A percentile compares a stretch with the other conserved stretches of the same genome.
These are phyloP conservation scores for Physcia stellaris DNA, from an alignment of 495 filamentous ascomycete genomes.

Conservation along the genomic window DNA sequence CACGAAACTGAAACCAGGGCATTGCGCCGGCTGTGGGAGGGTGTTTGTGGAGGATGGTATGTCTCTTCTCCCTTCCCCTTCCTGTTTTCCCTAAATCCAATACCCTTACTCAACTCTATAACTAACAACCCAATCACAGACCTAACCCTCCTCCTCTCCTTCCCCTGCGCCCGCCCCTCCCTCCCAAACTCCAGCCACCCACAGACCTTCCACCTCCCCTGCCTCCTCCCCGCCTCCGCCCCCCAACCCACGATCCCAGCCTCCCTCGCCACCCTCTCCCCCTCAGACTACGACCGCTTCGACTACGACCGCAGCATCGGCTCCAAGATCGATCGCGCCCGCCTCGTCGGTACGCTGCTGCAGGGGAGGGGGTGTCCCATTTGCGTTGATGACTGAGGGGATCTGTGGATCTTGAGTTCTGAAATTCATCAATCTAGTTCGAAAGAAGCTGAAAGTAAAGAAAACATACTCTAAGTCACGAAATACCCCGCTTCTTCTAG, in stretches of 20 bases:
- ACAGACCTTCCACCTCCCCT: constrained; percentile 77
- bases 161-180: too few species aligned
- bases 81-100: constrained; percentile 2
- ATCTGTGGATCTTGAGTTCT: too few species aligned
- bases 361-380: neutral
- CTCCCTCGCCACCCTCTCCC: constrained; percentile 11
- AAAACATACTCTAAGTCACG: too few species aligned
- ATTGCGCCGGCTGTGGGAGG: constrained; percentile 51
- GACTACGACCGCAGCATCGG: constrained; percentile 13
- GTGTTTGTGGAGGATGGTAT: constrained; percentile 40
- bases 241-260: constrained; percentile 25
- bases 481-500: too few species aligned
- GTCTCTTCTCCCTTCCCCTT: constrained; percentile 13
- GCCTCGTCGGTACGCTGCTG: constrained; percentile 8
- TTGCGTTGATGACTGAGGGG: too few species aligned
- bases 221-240: constrained; percentile 46
- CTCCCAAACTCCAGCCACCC: too few species aligned
- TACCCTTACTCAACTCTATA: too few species aligned
- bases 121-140: too few species aligned
- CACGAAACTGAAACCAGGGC: constrained; percentile 30
- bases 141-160: constrained; percentile 69
- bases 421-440: too few species aligned
- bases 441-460: too few species aligned
- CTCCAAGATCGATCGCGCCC: constrained; percentile 14
- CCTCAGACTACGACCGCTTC: constrained; percentile 4